These are phyloP conservation scores for Cyclotella baltica DNA, from an alignment of 108 stramenopile species.

Conservation along the genomic window DNA sequence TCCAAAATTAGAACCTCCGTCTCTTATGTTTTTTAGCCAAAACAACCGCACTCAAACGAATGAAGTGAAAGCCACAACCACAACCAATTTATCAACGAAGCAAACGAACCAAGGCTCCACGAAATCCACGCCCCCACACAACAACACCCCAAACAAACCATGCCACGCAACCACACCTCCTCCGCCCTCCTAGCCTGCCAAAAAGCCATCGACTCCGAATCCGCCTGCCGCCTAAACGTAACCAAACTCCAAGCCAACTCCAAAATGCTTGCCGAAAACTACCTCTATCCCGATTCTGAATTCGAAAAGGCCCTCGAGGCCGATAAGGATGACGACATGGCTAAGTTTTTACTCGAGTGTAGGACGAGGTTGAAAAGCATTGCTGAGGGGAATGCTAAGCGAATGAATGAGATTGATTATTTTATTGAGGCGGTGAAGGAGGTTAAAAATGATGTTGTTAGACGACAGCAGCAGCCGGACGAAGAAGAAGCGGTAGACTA, in stretches of 20 bases:
- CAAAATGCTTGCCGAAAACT: slow-evolving; percentile 45
- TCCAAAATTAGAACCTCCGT: too few relatives aligned
- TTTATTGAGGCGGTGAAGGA: slow-evolving; percentile 52
- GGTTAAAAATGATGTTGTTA: slow-evolving; percentile 26
- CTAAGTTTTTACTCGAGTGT: slow-evolving; percentile 34
- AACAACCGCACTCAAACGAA: too few relatives aligned
- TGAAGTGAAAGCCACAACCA: too few relatives aligned
- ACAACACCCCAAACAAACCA: slow-evolving; percentile 13
- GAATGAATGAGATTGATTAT: slow-evolving; percentile 51
- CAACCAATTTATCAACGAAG: too few relatives aligned
- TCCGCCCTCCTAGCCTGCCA: slow-evolving; percentile 41
- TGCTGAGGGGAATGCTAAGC: slow-evolving; percentile 57
- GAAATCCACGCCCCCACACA: slow-evolving; percentile 5
- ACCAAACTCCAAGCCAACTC: slow-evolving; percentile 48
- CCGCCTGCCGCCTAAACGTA: slow-evolving; percentile 40
- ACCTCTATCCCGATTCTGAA: slow-evolving; percentile 41
- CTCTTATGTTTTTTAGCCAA: too few relatives aligned
- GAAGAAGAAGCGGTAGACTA: slow-evolving; percentile 42
- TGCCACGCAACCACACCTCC: slow-evolving; percentile 2
- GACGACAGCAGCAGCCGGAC: neutral
- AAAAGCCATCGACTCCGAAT: slow-evolving; percentile 52
- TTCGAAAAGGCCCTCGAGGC: slow-evolving; percentile 51
- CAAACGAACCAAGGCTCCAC: too few relatives aligned
- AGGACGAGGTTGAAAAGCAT: slow-evolving; percentile 59
- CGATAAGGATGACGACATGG: slow-evolving; percentile 18